These are phyloP conservation scores for Naganishia antarctica DNA, from an alignment of 768 basidiomycete genomes.

Conservation along the genomic window DNA sequence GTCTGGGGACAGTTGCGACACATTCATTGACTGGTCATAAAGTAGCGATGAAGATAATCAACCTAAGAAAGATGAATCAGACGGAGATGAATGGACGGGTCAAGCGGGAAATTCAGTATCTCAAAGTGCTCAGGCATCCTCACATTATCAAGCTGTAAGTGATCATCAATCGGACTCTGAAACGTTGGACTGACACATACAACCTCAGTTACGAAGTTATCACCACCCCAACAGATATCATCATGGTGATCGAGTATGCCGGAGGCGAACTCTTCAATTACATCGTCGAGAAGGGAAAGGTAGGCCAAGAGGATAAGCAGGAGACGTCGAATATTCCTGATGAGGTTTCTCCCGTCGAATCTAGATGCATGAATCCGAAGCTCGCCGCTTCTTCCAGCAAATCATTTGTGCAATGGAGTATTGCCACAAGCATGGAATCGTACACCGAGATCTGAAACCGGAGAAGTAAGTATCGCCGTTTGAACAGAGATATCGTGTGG, in stretches of 20 bases:
- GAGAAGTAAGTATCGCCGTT: constrained; percentile 60
- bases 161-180: too few species aligned
- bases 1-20: constrained; percentile 66
- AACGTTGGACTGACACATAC: too few species aligned
- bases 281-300: constrained; percentile 77
- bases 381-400: constrained; percentile 94
- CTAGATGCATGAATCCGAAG: constrained; percentile 76
- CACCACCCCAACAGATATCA: constrained; percentile 89
- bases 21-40: constrained; percentile 91
- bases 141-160: constrained; percentile 96
- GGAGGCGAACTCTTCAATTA: constrained; percentile 97
- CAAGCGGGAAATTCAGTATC: constrained; percentile 92
- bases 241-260: constrained; percentile 95
- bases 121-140: constrained; percentile 85
- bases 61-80: constrained; percentile 84
- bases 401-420: constrained; percentile 97
- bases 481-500: not conserved
- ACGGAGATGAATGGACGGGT: constrained; percentile 89
- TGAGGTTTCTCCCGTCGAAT: not conserved
- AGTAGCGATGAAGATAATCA: constrained; percentile 97
- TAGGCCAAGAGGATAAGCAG: constrained; percentile 33
- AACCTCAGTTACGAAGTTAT: constrained; percentile 59
- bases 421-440: constrained; percentile 92
- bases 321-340: too few species aligned
- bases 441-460: constrained; percentile 95